phyloP scores from a whole-genome alignment of 2,329 filamentous ascomycete genomes.

The Triangularia setosa region DNA sequence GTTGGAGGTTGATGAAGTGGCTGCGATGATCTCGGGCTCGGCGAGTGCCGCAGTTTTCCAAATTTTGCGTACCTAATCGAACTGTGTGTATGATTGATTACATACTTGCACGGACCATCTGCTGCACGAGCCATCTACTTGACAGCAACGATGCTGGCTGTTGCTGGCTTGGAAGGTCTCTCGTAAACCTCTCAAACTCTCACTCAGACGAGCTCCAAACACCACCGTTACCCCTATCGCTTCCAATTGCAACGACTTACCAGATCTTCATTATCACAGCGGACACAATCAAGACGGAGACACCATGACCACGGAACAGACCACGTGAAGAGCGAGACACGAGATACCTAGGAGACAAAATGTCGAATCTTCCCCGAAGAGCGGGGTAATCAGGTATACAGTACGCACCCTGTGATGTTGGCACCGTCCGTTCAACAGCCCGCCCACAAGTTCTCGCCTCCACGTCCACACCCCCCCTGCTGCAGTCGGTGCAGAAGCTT shows the following conservation, averaged over 20 bases:
- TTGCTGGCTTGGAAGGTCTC: too few relatives aligned
- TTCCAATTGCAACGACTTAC: not conserved
- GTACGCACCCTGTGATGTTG: not conserved
- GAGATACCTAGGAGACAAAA: not conserved
- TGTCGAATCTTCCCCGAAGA: not conserved
- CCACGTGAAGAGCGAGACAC: conserved; percentile 1
- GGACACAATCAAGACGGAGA: not conserved
- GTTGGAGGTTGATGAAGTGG: conserved; percentile 1
- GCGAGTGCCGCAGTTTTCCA: conserved; percentile 6
- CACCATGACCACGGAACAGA: not conserved
- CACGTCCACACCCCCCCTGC: not conserved
- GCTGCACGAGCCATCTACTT: not conserved
- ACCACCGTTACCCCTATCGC: too few relatives aligned
- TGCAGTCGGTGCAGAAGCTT: conserved; percentile 2
- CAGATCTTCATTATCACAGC: not conserved
- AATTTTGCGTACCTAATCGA: too few relatives aligned
- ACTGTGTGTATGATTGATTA: too few relatives aligned
- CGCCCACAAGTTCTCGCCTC: too few relatives aligned
- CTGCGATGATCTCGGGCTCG: conserved; percentile 10
- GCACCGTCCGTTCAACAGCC: not conserved
- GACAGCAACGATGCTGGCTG: too few relatives aligned
- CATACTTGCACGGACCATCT: not conserved
- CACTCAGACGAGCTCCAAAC: too few relatives aligned
- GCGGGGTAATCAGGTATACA: conserved; percentile 1
- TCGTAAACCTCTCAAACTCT: too few relatives aligned